phyloP scores from a whole-genome alignment of 2,329 filamentous ascomycete species.

The Paecilomyces sp. region DNA sequence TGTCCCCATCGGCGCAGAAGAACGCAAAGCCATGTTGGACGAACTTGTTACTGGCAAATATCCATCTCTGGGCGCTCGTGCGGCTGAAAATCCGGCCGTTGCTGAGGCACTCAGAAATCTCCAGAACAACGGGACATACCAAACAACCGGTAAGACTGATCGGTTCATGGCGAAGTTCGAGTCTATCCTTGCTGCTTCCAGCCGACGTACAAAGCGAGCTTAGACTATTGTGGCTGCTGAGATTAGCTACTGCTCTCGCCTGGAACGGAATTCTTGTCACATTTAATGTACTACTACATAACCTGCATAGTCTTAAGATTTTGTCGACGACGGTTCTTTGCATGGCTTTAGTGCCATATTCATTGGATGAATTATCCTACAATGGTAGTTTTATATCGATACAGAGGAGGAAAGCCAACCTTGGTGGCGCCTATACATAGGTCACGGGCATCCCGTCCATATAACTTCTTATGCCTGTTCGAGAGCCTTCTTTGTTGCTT shows the following conservation, averaged over 20 bases:
- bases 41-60: conserved; percentile 29
- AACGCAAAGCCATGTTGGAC: conserved; percentile 21
- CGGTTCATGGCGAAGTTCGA: conserved; percentile 32
- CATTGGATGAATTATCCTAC: not conserved
- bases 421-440: not conserved
- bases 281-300: not conserved
- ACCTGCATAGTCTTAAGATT: not conserved
- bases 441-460: not conserved
- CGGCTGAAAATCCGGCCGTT: conserved; percentile 18
- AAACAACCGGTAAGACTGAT: conserved; percentile 25
- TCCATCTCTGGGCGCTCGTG: conserved; percentile 9
- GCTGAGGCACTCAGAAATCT: conserved; percentile 27
- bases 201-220: conserved; percentile 19
- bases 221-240: conserved; percentile 2
- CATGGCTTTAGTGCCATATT: not conserved
- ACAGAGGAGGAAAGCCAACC: not conserved
- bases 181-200: conserved; percentile 23
- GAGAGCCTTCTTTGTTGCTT: conserved; percentile 31
- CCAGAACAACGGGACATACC: conserved; percentile 35
- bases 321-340: not conserved
- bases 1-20: conserved; percentile 14
- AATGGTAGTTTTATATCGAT: not conserved
- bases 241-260: not conserved
- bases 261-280: not conserved
- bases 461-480: conserved; percentile 21